Base-by-base conservation (phyloP, 495 filamentous ascomycete species). In the Zalerion maritima region DNA sequence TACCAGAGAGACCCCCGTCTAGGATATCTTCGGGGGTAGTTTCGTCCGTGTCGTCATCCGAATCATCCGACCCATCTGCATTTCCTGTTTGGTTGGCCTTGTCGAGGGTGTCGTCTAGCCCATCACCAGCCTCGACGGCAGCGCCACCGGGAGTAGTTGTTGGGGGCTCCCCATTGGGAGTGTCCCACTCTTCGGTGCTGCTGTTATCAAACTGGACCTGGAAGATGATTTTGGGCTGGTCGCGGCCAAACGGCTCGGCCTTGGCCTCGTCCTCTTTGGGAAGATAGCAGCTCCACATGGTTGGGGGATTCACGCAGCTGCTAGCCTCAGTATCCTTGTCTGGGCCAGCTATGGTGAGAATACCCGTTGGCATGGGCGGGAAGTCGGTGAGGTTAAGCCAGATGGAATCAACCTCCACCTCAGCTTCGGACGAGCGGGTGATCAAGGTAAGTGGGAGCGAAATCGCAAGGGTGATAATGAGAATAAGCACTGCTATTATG, bases 351-450 rank as follows among this genome's bases (percentile, higher is more conserved):
- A 94, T 64, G 0, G 84, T 91, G 17, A 73, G 60, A 30, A 91
- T 60, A 1, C 85, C 85, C 0, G 79, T 85, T 6, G 78, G 80
- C 33, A 94, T 81, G 0, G 85, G 78, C 19, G 85, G 85, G 38
- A 78, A 92, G 15, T 73, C 73, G 1, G 85, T 91, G 15, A 92
- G 48, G 42, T 91, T 93, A 18, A 91, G 61, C 71, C 78, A 94
- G 24, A 47, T 47, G 1, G 52, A 56, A 9, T 40, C 43, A 18
- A 1, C 14, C 2, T 24, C 25, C 2, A 13, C 18, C 3, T 14
- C 23, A 14, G 32, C 15, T 11, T 12, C 25, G n/a, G 11, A 14
- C n/a, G 12, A 6, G 6, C 0, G 12, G 18, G 13, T 29, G 16
- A 35, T 7, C 12, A 10, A 21, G 41, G 39, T 6, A 42, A 54